Conservation (phyloP, 371 early-diverging fungal species). For the Hamiltosporidium tvaerminnensis region DNA sequence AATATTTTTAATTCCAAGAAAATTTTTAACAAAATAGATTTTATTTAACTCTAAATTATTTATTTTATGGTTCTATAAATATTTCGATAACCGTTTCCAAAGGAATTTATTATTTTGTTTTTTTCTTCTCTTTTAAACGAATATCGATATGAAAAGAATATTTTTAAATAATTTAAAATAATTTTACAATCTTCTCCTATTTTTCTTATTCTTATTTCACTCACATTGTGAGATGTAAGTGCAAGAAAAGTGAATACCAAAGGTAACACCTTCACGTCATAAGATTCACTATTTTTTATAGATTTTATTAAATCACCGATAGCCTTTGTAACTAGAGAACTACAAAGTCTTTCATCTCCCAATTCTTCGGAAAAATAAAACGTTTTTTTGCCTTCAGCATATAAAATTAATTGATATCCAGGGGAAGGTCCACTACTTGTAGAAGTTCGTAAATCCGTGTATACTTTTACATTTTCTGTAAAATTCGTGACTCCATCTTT, state of each 20-base stretch:
- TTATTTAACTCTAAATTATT: neutral
- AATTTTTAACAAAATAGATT: too few species aligned
- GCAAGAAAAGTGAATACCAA: constrained; percentile 20
- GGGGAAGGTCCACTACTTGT: constrained; percentile 40
- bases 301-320: constrained; percentile 9
- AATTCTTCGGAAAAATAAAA: constrained; percentile 12
- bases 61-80: neutral
- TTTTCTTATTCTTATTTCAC: constrained; percentile 8
- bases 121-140: neutral
- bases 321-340: constrained; percentile 3
- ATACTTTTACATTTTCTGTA: constrained; percentile 24
- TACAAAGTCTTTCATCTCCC: neutral
- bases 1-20: too few species aligned
- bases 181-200: neutral
- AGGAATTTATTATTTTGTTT: neutral
- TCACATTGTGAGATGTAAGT: constrained; percentile 8
- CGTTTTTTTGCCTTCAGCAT: constrained; percentile 28
- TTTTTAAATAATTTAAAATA: neutral
- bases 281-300: constrained; percentile 16
- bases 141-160: neutral
- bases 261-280: constrained; percentile 19
- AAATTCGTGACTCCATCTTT: constrained; percentile 4
- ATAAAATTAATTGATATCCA: constrained; percentile 33
- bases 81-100: neutral
- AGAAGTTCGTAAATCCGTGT: constrained; percentile 25